Base-by-base conservation (phyloP, 208 protist species). In the Porcisia deanei region DNA sequence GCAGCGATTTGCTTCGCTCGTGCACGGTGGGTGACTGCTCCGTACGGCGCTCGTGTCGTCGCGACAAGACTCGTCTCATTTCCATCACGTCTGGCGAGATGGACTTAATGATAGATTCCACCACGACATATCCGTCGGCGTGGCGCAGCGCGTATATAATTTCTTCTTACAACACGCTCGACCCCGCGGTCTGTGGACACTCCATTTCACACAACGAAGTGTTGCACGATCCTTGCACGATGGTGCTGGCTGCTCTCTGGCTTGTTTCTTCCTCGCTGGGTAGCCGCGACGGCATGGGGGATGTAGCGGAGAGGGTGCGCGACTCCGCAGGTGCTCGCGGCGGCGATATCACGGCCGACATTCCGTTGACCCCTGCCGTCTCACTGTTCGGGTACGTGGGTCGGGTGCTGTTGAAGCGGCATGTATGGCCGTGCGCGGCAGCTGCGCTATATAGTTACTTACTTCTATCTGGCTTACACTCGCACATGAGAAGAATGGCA, bases 71-170 rank as follows among this genome's bases (percentile, higher is more conserved):
- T 49, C 72, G 58, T 18, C 53, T 81, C 37, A 75, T 83, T 39
- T 85, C 85, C 63, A 25, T 89, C 39, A 84, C 83, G 2, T 92
- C 88, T 22, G 88, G 83, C 10, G 65, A 76, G 45, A 77, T 88
- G 72, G 85, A 89, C 65, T 57, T 89, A 61, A 78, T 85, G 55
- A 84, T 92, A 34, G 82, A 85, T 71, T 53, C 63, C n/a, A 18
- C 70, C 37, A 74, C 84, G 22, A 83, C 78, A 1, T 25, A 76
- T 53, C 25, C 37, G 7, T 20, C 22, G 52, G 37, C 6, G 71
- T 41, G 41, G 41, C 57, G n/a, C 39, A 75, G 34, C 45, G 16
- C 16, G 8, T 67, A 55, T 52, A 20, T 49, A 34, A 68, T 82
- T 39, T 61, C 59, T 45, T 49, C 73, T 41, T 77, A 67, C 73